These are phyloP conservation scores for Wickerhamomyces sp. DNA, from an alignment of 1,139 yeast species.

Conservation along the genomic window DNA sequence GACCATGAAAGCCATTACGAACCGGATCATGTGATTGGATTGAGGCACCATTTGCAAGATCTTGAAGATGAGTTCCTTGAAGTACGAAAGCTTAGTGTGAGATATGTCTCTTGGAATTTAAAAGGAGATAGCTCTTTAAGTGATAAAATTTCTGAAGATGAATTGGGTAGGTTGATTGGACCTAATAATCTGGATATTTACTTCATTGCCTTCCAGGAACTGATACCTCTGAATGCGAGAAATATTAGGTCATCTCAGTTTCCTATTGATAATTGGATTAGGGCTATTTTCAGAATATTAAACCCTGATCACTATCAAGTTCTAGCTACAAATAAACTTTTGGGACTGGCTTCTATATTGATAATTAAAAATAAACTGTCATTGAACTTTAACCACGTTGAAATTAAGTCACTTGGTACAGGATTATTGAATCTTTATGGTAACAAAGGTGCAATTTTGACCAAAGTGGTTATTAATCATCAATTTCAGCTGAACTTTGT, in stretches of 20 bases:
- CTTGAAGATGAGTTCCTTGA: constrained; percentile 2
- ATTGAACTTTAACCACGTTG: constrained; percentile 34
- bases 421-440: constrained; percentile 57
- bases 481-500: constrained; percentile 45
- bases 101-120: constrained; percentile 44
- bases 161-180: constrained; percentile 21
- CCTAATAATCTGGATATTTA: constrained; percentile 31
- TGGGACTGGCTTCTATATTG: constrained; percentile 45
- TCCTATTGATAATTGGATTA: constrained; percentile 36
- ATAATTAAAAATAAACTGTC: constrained; percentile 29
- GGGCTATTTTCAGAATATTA: constrained; percentile 25
- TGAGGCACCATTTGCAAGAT: constrained; percentile 6
- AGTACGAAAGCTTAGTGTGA: constrained; percentile 8
- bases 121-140: constrained; percentile 33
- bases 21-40: background rate
- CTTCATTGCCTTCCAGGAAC: constrained; percentile 46
- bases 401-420: constrained; percentile 44
- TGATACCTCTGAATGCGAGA: constrained; percentile 43
- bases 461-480: constrained; percentile 26
- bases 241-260: constrained; percentile 39
- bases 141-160: constrained; percentile 19
- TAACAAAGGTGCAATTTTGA: constrained; percentile 51
- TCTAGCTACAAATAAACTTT: constrained; percentile 38
- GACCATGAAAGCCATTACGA: constrained; percentile 5
- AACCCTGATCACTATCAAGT: constrained; percentile 24